A percentile compares a stretch with the other conserved stretches of the same genome.
phyloP scores from a whole-genome alignment of 345 rosid genomes.

The Capsella bursapastoris region DNA sequence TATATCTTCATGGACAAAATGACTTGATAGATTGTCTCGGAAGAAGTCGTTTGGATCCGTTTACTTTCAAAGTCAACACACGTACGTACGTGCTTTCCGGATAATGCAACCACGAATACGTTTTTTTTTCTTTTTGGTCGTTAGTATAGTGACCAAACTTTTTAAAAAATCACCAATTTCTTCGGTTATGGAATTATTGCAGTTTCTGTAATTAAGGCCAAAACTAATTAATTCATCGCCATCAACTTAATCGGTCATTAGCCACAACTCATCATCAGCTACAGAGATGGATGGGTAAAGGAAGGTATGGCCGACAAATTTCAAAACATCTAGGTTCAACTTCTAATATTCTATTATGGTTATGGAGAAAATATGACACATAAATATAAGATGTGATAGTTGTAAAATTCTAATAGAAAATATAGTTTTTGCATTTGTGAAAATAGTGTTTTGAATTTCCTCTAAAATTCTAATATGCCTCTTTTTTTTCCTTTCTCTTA shows the following conservation, averaged over 20 bases:
- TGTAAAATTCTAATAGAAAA: not conserved
- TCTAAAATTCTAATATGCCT: not conserved
- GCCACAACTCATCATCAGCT: conserved; percentile 6
- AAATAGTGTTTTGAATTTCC: not conserved
- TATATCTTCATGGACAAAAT: not conserved
- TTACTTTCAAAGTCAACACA: conserved; percentile 37
- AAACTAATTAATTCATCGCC: not conserved
- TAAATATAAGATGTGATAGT: not conserved
- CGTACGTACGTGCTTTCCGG: conserved; percentile 16
- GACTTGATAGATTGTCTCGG: conserved; percentile 4
- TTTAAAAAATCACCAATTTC: conserved; percentile 1
- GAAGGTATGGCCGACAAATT: conserved; percentile 25
- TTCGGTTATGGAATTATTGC: conserved; percentile 19
- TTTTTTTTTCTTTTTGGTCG: not conserved
- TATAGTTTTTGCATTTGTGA: not conserved
- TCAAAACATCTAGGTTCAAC: not conserved
- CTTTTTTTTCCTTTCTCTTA: not conserved
- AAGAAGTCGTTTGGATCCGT: conserved; percentile 34
- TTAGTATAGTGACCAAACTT: not conserved
- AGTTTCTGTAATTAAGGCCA: not conserved
- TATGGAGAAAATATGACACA: not conserved
- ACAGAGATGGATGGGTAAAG: not conserved
- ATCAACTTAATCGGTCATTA: conserved; percentile 9
- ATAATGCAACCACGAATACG: conserved; percentile 27
- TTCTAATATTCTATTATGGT: not conserved